phyloP scores from a whole-genome alignment of 345 rosid genomes.

The Brassica rapa region DNA sequence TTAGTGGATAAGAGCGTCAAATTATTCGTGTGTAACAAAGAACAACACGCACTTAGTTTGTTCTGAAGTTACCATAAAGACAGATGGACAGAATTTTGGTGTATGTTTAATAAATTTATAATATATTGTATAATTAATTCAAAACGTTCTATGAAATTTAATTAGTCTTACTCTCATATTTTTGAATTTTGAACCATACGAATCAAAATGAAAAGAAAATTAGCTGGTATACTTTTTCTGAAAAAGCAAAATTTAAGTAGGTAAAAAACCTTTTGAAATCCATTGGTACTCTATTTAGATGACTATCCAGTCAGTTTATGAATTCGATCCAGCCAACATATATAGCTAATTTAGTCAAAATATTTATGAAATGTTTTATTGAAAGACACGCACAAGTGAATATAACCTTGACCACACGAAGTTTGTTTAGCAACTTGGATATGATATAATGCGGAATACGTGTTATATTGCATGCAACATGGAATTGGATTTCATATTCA shows the following conservation, averaged over 20 bases:
- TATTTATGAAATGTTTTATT: neutral
- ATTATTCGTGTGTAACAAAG: neutral
- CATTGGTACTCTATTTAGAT: neutral
- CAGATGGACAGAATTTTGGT: neutral
- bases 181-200: neutral
- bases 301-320: neutral
- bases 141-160: neutral
- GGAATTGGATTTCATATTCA: neutral
- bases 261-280: neutral
- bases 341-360: neutral
- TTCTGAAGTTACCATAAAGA: neutral
- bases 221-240: neutral
- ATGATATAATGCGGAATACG: neutral
- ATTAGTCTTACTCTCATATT: neutral
- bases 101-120: neutral
- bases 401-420: neutral
- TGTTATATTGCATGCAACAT: constrained; percentile 26
- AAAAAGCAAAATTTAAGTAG: too few relatives aligned
- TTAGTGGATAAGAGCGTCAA: neutral
- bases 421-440: constrained; percentile 17
- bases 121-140: neutral
- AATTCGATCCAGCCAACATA: neutral
- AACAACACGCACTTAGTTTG: neutral
- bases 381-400: neutral
- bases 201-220: too few relatives aligned